Evolutionary conservation across 306 rosid genomes (phyloP).

Genomic region (Prunus armeniaca): DNA sequence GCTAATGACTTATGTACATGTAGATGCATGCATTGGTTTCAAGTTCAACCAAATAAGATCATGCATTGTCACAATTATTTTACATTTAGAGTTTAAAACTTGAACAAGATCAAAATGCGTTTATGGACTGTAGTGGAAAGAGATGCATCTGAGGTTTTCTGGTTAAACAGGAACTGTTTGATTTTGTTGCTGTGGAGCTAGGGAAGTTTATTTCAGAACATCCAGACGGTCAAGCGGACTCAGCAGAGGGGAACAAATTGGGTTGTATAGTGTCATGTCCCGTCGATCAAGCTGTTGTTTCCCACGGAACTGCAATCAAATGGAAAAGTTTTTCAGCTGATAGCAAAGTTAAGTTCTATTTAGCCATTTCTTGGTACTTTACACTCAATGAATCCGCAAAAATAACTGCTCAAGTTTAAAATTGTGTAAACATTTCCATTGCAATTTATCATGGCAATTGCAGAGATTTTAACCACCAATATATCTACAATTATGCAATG

Average conservation of each 20-base stretch:
- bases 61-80: neutral
- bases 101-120: neutral
- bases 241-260: constrained; percentile 25
- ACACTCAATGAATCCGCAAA: neutral
- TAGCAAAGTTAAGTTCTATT: constrained; percentile 51
- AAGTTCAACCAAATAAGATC: neutral
- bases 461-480: neutral
- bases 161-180: constrained; percentile 41
- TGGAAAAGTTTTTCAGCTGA: constrained; percentile 41
- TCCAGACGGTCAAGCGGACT: constrained; percentile 22
- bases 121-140: neutral
- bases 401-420: neutral
- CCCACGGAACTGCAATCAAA: constrained; percentile 37
- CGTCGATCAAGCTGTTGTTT: constrained; percentile 26
- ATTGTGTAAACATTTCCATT: neutral
- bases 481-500: neutral
- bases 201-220: constrained; percentile 45
- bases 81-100: neutral
- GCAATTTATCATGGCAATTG: neutral
- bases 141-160: neutral
- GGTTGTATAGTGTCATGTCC: constrained; percentile 58
- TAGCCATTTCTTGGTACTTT: neutral
- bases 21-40: neutral
- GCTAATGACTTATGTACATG: too few relatives aligned
- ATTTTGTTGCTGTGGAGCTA: constrained; percentile 57